Evolutionary conservation across 2,329 filamentous ascomycete species (phyloP).

Genomic region (Chrysoporthe puriensis): DNA sequence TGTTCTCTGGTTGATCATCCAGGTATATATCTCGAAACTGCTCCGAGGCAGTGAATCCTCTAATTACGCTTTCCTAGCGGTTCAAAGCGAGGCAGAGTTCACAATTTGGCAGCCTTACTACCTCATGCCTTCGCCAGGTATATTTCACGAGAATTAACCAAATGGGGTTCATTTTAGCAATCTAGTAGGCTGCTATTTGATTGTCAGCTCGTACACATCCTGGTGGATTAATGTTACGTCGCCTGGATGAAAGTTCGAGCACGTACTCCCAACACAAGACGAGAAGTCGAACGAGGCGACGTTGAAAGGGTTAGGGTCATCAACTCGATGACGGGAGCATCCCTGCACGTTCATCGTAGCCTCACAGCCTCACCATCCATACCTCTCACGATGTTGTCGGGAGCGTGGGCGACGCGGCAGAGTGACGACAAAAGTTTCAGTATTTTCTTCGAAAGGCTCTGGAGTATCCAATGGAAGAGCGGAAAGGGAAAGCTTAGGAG

Average conservation of each 20-base stretch:
- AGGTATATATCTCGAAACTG: background rate
- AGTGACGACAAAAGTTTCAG: background rate
- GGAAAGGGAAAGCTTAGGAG: too few species aligned
- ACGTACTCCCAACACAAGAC: background rate
- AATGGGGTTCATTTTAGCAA: background rate
- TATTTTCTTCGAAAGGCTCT: background rate
- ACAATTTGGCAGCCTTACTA: background rate
- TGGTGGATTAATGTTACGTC: background rate
- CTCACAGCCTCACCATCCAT: background rate
- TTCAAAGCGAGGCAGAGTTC: background rate
- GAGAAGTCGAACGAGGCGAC: background rate
- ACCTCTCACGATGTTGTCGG: background rate
- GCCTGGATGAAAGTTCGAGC: background rate
- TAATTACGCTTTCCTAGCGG: background rate
- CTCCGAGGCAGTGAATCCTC: background rate
- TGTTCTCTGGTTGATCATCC: background rate
- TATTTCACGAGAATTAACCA: background rate
- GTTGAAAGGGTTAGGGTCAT: conserved; percentile 9
- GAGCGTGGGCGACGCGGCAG: too few species aligned
- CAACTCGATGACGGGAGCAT: background rate
- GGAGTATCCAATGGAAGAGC: too few species aligned
- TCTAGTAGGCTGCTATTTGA: background rate
- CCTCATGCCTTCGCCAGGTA: background rate
- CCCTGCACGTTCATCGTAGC: background rate
- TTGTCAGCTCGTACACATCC: background rate